These are phyloP conservation scores for Didymella sp. DNA, from an alignment of 2,329 filamentous ascomycete species.

Conservation along the genomic window DNA sequence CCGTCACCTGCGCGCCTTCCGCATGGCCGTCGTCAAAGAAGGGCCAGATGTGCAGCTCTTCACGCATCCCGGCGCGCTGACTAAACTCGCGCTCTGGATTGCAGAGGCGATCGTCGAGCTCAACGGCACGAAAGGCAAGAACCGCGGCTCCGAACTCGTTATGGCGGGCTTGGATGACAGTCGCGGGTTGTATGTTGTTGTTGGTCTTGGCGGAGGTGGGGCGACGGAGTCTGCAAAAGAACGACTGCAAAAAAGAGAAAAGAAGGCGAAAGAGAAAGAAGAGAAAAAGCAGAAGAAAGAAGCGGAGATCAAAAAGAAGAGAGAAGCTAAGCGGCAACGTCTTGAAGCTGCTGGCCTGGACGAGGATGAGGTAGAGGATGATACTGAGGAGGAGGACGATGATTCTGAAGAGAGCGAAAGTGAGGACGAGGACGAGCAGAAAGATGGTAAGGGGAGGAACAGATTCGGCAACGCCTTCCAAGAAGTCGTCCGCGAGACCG, in stretches of 20 bases:
- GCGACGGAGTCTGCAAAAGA: constrained; percentile 66
- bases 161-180: constrained; percentile 88
- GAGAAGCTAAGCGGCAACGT: constrained; percentile 52
- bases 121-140: constrained; percentile 73
- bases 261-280: constrained; percentile 64
- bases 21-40: constrained; percentile 95
- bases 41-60: constrained; percentile 91
- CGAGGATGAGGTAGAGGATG: constrained; percentile 60
- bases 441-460: constrained; percentile 78
- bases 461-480: constrained; percentile 95
- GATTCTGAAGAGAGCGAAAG: constrained; percentile 65
- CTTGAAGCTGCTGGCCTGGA: constrained; percentile 65
- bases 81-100: constrained; percentile 93
- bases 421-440: constrained; percentile 61
- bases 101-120: constrained; percentile 90
- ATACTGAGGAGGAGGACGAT: constrained; percentile 56
- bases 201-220: constrained; percentile 88
- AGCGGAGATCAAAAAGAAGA: constrained; percentile 67
- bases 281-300: constrained; percentile 59
- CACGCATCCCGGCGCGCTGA: constrained; percentile 88
- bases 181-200: constrained; percentile 86
- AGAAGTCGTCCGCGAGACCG: constrained; percentile 91
- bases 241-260: constrained; percentile 71
- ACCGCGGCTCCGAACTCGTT: constrained; percentile 82
- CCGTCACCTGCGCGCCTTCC: constrained; percentile 87